Percentiles rank a stretch among this genome's conserved stretches.
phyloP scores from a whole-genome alignment of 1,139 yeast species.

The Saccharomycopsis hybrid region DNA sequence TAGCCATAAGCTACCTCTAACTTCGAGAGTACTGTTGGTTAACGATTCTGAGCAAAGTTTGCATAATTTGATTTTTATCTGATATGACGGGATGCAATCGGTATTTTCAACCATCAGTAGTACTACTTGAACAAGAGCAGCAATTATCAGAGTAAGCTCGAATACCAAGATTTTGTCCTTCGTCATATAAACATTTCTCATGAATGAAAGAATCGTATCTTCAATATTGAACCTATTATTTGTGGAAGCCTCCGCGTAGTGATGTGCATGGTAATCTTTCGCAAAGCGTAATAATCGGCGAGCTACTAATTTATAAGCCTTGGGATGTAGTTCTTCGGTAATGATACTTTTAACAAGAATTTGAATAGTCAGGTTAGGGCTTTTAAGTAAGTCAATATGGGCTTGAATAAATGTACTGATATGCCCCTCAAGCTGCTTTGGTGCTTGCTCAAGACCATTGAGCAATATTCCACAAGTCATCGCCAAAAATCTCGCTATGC shows the following conservation, averaged over 20 bases:
- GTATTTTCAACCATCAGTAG: background rate
- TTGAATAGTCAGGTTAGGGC: conserved; percentile 44
- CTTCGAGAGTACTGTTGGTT: background rate
- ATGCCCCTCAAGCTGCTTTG: conserved; percentile 28
- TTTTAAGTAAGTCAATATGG: conserved; percentile 38
- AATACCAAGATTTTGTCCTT: conserved; percentile 2
- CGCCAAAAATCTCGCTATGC: conserved; percentile 41
- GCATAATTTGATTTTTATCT: background rate
- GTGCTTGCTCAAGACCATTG: conserved; percentile 25
- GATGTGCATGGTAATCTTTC: background rate
- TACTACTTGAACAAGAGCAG: conserved; percentile 24
- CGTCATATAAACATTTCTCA: conserved; percentile 30
- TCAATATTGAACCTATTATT: conserved; percentile 10
- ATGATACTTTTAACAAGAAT: conserved; percentile 43
- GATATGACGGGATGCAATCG: background rate
- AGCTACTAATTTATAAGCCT: conserved; percentile 25
- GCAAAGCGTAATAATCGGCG: conserved; percentile 2
- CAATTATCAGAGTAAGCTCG: conserved; percentile 42
- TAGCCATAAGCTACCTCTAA: conserved; percentile 21
- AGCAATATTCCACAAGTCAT: conserved; percentile 52
- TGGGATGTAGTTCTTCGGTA: conserved; percentile 38
- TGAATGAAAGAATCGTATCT: conserved; percentile 29
- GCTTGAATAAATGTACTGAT: conserved; percentile 38
- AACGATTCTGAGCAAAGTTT: background rate
- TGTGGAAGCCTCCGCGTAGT: too few relatives aligned